phyloP scores from a whole-genome alignment of 2,329 filamentous ascomycete genomes.

The Xylariales sp. region DNA sequence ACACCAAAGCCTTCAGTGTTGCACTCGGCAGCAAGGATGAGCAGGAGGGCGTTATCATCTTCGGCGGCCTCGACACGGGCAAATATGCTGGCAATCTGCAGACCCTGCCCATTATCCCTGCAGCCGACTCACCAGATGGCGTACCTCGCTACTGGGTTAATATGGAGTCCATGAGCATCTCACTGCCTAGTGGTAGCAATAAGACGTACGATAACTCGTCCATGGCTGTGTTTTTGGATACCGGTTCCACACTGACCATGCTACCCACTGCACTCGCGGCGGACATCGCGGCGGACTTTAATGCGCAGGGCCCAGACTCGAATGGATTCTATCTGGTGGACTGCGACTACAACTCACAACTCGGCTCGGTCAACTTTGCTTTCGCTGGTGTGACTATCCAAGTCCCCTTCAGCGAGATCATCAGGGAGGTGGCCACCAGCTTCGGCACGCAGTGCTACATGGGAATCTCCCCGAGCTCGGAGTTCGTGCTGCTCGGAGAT shows the following conservation, averaged over 20 bases:
- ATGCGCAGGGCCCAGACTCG: constrained; percentile 29
- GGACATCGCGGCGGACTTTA: constrained; percentile 46
- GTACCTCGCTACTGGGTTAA: constrained; percentile 49
- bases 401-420: constrained; percentile 46
- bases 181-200: constrained; percentile 28
- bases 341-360: constrained; percentile 34
- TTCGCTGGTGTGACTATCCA: constrained; percentile 43
- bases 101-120: constrained; percentile 56
- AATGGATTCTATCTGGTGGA: constrained; percentile 43
- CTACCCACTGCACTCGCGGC: constrained; percentile 53
- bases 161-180: constrained; percentile 39
- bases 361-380: constrained; percentile 43
- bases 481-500: constrained; percentile 52
- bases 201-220: constrained; percentile 30
- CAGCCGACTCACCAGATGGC: constrained; percentile 48
- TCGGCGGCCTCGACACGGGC: constrained; percentile 62
- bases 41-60: constrained; percentile 59
- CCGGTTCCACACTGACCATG: constrained; percentile 64
- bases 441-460: constrained; percentile 37
- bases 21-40: constrained; percentile 60
- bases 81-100: constrained; percentile 59
- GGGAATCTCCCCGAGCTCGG: constrained; percentile 42
- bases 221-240: constrained; percentile 63
- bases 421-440: constrained; percentile 28
- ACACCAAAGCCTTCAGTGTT: constrained; percentile 60